A percentile compares a stretch with the other conserved stretches of the same genome.
These are phyloP conservation scores for Sphaerulina vaccinii DNA, from an alignment of 2,329 filamentous ascomycete species.

Conservation along the genomic window DNA sequence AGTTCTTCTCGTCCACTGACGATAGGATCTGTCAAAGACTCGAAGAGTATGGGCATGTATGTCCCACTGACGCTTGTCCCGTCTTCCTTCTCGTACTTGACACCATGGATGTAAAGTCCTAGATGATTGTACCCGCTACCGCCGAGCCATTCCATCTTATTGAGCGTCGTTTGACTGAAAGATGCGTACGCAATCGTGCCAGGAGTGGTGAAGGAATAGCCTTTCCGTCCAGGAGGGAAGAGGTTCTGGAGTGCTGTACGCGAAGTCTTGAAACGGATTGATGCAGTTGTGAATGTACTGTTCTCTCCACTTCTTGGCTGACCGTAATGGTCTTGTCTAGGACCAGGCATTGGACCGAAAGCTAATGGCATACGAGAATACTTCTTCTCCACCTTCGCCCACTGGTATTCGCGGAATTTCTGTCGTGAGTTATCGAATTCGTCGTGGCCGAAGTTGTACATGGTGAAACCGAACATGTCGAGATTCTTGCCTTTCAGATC, in stretches of 20 bases:
- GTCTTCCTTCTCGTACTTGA: slow-evolving; percentile 54
- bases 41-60: slow-evolving; percentile 59
- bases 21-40: slow-evolving; percentile 60
- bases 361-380: slow-evolving; percentile 46
- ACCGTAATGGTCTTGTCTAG: slow-evolving; percentile 37
- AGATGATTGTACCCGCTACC: slow-evolving; percentile 59
- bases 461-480: slow-evolving; percentile 22
- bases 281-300: slow-evolving; percentile 40
- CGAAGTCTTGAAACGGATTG: slow-evolving; percentile 43
- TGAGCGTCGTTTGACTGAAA: slow-evolving; percentile 41
- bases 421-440: slow-evolving; percentile 57
- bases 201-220: slow-evolving; percentile 39
- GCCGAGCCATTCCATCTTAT: slow-evolving; percentile 60
- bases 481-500: slow-evolving; percentile 19
- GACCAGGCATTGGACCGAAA: slow-evolving; percentile 44
- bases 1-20: slow-evolving; percentile 60
- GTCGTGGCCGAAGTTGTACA: slow-evolving; percentile 44
- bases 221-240: slow-evolving; percentile 36
- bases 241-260: slow-evolving; percentile 44
- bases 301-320: background rate
- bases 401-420: slow-evolving; percentile 51
- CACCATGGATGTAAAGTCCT: slow-evolving; percentile 62
- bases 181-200: slow-evolving; percentile 43
- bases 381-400: slow-evolving; percentile 43
- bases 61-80: slow-evolving; percentile 52